Percentiles rank a stretch among this genome's conserved stretches.
Evolutionary conservation across 2,329 filamentous ascomycete genomes (phyloP).

Genomic region (Epichloe sibirici): DNA sequence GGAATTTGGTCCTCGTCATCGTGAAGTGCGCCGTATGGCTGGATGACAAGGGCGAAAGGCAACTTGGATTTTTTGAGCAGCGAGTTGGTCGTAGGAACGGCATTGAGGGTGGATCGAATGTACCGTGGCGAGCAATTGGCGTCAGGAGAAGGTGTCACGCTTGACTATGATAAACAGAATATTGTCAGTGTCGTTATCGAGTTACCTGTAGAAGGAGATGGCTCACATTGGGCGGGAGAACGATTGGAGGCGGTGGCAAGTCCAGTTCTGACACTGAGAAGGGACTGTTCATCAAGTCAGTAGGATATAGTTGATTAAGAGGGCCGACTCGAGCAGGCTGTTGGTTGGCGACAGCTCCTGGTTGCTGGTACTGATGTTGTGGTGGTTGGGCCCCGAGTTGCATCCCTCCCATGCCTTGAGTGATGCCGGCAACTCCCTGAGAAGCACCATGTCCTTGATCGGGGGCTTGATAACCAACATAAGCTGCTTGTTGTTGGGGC

Average conservation of each 20-base stretch:
- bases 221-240: conserved; percentile 84
- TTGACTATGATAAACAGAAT: conserved; percentile 43
- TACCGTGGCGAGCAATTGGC: conserved; percentile 92
- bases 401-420: conserved; percentile 77
- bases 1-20: conserved; percentile 86
- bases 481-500: conserved; percentile 30
- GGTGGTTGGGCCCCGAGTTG: conserved; percentile 46
- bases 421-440: conserved; percentile 57
- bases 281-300: conserved; percentile 81
- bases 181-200: conserved; percentile 23
- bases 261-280: conserved; percentile 92
- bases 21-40: conserved; percentile 86
- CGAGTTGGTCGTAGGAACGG: conserved; percentile 81
- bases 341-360: conserved; percentile 21
- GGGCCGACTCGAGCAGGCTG: conserved; percentile 31
- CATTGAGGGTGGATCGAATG: conserved; percentile 88
- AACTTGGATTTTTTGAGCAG: conserved; percentile 94
- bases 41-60: conserved; percentile 89
- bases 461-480: conserved; percentile 29
- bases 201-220: neutral
- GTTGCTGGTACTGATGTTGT: conserved; percentile 36
- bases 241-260: conserved; percentile 77
- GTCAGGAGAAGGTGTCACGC: conserved; percentile 79
- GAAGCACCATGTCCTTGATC: conserved; percentile 49
- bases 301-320: conserved; percentile 83